Conservation (phyloP, 129 eudicot species). For the Escallonia herrerae region DNA sequence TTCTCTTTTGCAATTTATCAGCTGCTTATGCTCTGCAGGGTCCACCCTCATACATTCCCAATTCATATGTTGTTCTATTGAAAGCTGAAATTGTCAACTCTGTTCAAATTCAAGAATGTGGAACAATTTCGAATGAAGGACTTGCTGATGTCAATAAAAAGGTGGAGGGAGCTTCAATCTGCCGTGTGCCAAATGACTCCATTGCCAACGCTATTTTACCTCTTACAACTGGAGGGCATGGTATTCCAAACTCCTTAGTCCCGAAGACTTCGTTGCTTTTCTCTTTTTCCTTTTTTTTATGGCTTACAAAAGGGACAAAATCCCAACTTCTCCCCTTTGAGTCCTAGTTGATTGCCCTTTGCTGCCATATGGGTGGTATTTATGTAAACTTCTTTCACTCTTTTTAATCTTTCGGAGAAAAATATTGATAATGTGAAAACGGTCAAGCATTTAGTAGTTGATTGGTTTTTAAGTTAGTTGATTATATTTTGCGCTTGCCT, state of each 20-base stretch:
- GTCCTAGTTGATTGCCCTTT: neutral
- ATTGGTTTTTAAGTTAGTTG: neutral
- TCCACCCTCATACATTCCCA: slow-evolving; percentile 33
- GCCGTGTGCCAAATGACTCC: slow-evolving; percentile 27
- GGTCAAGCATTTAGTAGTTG: neutral
- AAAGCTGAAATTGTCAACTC: slow-evolving; percentile 32
- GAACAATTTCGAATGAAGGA: slow-evolving; percentile 22
- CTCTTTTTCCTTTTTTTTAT: neutral
- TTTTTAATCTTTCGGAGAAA: neutral
- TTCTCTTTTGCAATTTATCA: neutral
- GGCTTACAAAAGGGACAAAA: too few species aligned
- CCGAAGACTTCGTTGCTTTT: slow-evolving; percentile 4
- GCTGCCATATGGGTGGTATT: neutral
- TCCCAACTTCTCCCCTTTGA: too few species aligned
- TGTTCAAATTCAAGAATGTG: slow-evolving; percentile 30
- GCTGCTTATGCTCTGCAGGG: slow-evolving; percentile 35
- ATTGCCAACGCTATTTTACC: slow-evolving; percentile 28
- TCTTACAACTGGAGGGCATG: slow-evolving; percentile 47
- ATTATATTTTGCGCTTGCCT: neutral
- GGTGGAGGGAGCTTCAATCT: slow-evolving; percentile 26
- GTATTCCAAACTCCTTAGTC: slow-evolving; percentile 34
- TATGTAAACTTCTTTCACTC: neutral
- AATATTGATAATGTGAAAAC: too few species aligned
- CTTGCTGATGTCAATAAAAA: slow-evolving; percentile 29
- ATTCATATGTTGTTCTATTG: slow-evolving; percentile 22